phyloP scores from a whole-genome alignment of 2,329 filamentous ascomycete species.

The Colletotrichum chlorophyti region DNA sequence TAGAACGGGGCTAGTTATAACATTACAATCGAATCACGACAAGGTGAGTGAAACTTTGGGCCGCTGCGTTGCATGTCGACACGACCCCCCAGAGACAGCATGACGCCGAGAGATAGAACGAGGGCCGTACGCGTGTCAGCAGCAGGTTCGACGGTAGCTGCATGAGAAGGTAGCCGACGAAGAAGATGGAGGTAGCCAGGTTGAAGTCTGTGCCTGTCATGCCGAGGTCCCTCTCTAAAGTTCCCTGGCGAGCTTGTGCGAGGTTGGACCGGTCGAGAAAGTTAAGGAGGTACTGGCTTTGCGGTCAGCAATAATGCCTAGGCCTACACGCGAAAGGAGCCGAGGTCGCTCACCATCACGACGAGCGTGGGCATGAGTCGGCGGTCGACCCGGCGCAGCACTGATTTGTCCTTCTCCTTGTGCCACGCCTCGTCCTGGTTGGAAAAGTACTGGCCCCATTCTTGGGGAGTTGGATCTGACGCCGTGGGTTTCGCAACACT shows the following conservation, averaged over 20 bases:
- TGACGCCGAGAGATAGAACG: constrained; percentile 56
- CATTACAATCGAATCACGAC: constrained; percentile 55
- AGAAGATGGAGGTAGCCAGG: constrained; percentile 59
- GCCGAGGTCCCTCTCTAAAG: constrained; percentile 57
- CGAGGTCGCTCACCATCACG: constrained; percentile 52
- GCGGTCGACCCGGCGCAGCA: constrained; percentile 58
- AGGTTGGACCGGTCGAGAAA: constrained; percentile 62
- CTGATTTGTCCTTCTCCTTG: constrained; percentile 18
- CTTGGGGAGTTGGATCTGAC: constrained; percentile 11
- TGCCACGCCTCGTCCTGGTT: constrained; percentile 21
- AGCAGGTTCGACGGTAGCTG: constrained; percentile 67
- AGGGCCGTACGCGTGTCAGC: constrained; percentile 59
- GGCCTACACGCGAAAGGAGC: constrained; percentile 34
- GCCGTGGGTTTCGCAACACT: constrained; percentile 11
- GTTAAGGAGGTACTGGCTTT: constrained; percentile 49
- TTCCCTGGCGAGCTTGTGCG: constrained; percentile 60
- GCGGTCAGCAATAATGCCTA: neutral
- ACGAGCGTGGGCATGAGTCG: constrained; percentile 57
- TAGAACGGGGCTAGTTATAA: no score
- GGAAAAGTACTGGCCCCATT: constrained; percentile 19
- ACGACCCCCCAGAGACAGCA: constrained; percentile 51
- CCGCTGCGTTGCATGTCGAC: constrained; percentile 54
- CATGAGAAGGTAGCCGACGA: constrained; percentile 67
- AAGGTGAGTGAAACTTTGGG: constrained; percentile 48
- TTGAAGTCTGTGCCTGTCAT: constrained; percentile 66